Conservation (phyloP, 169 alveolate species). For the Plasmodium gonderi region DNA sequence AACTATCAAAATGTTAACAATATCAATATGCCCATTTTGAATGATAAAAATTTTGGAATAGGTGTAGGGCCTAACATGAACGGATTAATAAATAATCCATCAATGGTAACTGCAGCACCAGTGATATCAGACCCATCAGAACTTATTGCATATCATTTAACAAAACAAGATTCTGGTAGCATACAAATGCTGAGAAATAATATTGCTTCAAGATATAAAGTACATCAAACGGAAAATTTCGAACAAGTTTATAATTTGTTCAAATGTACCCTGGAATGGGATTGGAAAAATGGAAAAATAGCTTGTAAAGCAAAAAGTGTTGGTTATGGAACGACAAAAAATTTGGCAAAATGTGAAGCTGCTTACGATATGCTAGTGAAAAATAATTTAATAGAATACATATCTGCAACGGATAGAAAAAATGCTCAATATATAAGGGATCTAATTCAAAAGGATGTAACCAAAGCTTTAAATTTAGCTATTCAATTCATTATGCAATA, state of each 20-base stretch:
- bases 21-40: neutral
- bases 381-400: conserved; percentile 63
- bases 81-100: neutral
- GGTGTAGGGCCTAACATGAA: neutral
- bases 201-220: conserved; percentile 67
- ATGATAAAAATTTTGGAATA: conserved; percentile 1
- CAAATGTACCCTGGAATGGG: conserved; percentile 72
- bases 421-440: conserved; percentile 72
- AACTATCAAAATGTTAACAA: conserved; percentile 17
- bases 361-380: conserved; percentile 74
- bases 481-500: conserved; percentile 59
- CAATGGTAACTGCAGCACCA: neutral
- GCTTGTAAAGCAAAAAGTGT: conserved; percentile 68
- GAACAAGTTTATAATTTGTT: conserved; percentile 71
- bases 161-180: conserved; percentile 69
- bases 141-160: conserved; percentile 36
- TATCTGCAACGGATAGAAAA: conserved; percentile 71
- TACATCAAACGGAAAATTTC: conserved; percentile 65
- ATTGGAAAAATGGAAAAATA: conserved; percentile 72
- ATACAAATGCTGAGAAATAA: conserved; percentile 73
- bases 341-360: conserved; percentile 72
- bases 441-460: conserved; percentile 56
- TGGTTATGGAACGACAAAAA: conserved; percentile 73
- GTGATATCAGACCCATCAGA: conserved; percentile 46
- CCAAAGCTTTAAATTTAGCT: conserved; percentile 53